Conservation (phyloP, 768 basidiomycete genomes). For the Tricholoma flavovirens region DNA sequence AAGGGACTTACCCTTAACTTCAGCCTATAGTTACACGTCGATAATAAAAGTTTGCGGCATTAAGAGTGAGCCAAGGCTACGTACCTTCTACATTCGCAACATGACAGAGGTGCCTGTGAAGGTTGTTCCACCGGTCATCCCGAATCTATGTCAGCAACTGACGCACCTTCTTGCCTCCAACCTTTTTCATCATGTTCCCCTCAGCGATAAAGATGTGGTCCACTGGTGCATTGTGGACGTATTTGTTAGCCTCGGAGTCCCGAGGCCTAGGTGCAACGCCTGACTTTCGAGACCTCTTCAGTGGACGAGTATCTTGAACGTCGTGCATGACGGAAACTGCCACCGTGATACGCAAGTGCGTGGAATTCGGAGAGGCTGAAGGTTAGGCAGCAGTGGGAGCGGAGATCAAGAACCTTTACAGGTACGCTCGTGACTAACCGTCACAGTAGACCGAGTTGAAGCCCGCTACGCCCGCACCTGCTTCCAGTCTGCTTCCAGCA, state of each 20-base stretch:
- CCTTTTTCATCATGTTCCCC: conserved; percentile 38
- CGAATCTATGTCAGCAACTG: not conserved
- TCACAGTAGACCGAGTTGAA: too few relatives aligned
- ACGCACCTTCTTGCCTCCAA: conserved; percentile 43
- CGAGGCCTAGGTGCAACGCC: conserved; percentile 10
- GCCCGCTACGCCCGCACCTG: not conserved
- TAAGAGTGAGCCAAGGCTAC: conserved; percentile 7
- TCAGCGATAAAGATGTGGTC: conserved; percentile 51
- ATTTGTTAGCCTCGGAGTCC: conserved; percentile 22
- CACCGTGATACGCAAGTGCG: conserved; percentile 15
- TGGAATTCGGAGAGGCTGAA: conserved; percentile 22
- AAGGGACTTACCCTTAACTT: conserved; percentile 48
- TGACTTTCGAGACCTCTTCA: conserved; percentile 43
- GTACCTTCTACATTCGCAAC: conserved; percentile 58
- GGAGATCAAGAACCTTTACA: conserved; percentile 16
- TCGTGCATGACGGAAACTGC: conserved; percentile 7
- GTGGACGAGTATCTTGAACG: conserved; percentile 25
- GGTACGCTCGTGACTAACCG: not conserved
- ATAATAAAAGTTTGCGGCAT: conserved; percentile 1
- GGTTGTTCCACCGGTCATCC: conserved; percentile 4
- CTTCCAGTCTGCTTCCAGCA: too few relatives aligned
- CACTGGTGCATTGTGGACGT: conserved; percentile 26
- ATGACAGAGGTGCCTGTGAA: conserved; percentile 47
- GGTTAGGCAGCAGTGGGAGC: conserved; percentile 18
- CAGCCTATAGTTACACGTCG: conserved; percentile 25